Evolutionary conservation across 78 protist species (phyloP), one percentile per base, ranked within the genome.

Genomic region (Tieghemostelium lacteum): DNA sequence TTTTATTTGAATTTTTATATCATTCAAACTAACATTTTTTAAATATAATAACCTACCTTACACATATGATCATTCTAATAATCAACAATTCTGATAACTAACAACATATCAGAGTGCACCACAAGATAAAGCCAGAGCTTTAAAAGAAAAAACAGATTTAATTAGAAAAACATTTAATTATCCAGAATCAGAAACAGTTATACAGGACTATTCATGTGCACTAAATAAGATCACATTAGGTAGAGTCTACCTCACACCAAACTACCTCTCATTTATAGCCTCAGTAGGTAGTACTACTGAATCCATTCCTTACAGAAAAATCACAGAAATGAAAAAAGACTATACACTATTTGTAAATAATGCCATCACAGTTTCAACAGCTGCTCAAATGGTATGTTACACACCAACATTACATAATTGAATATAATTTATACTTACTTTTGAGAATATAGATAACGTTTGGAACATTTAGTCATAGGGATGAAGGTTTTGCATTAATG

Each of bases 151-250:
- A 45, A 42, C 92, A 71, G 92, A 86, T 19, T 58, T 75, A 10
- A 69, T 86, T 49, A 86, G 92, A 57, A 63, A 73, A 55, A 67
- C 86, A 55, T 86, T 86, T 61, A 86, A 86, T 31, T 75, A 55
- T 17, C 92, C 92, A 66, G 92, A 86, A 4, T 60, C 92, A 16
- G 92, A 86, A 39, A n/a, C 28, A 39, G 92, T 86, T 14, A 71
- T 86, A 31, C 92, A 86, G 45, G 92, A 86, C 34, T 86, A 86
- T 40, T 50, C 87, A 19, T 86, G 92, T 42, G 64, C 86, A 24
- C 20, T 60, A 17, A 72, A 72, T 74, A 86, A 74, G 71, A 54
- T 52, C 8, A 36, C 74, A 24, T 31, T 86, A 34, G 92, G 92
- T 2, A 50, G 52, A 33, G 2, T 86, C 19, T 86, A 86, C 34